These are phyloP conservation scores for Saccharomycopsis babjevae DNA, from an alignment of 805 yeast genomes.

Conservation along the genomic window DNA sequence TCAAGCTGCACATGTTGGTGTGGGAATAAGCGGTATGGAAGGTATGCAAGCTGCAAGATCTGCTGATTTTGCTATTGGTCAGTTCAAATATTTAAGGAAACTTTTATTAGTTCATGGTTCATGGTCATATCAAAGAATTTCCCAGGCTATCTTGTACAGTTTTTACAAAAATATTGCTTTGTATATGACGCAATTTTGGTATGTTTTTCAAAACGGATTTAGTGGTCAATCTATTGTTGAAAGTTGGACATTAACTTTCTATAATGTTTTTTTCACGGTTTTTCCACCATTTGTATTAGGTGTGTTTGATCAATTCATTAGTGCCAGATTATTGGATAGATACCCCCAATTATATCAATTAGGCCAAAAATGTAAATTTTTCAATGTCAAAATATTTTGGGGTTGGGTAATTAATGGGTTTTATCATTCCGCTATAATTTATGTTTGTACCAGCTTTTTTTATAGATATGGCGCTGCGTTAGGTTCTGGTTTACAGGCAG, in stretches of 20 bases:
- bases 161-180: conserved; percentile 93
- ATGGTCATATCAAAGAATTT: conserved; percentile 94
- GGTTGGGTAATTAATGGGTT: conserved; percentile 96
- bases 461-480: conserved; percentile 60
- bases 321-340: conserved; percentile 77
- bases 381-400: conserved; percentile 90
- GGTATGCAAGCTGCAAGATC: conserved; percentile 99
- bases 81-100: conserved; percentile 77
- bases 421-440: conserved; percentile 82
- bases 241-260: conserved; percentile 95
- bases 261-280: conserved; percentile 89
- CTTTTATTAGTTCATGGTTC: conserved; percentile 88
- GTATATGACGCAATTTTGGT: conserved; percentile 98
- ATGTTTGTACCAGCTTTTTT: conserved; percentile 58
- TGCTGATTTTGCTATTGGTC: conserved; percentile 96
- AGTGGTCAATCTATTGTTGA: conserved; percentile 95
- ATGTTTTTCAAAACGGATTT: conserved; percentile 80
- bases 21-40: conserved; percentile 98
- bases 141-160: conserved; percentile 86
- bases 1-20: conserved; percentile 98
- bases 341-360: conserved; percentile 88
- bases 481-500: conserved; percentile 59
- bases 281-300: conserved; percentile 95
- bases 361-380: conserved; percentile 82
- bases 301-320: conserved; percentile 91